Conservation (phyloP, 2,329 filamentous ascomycete species). For the Alternaria longipes region DNA sequence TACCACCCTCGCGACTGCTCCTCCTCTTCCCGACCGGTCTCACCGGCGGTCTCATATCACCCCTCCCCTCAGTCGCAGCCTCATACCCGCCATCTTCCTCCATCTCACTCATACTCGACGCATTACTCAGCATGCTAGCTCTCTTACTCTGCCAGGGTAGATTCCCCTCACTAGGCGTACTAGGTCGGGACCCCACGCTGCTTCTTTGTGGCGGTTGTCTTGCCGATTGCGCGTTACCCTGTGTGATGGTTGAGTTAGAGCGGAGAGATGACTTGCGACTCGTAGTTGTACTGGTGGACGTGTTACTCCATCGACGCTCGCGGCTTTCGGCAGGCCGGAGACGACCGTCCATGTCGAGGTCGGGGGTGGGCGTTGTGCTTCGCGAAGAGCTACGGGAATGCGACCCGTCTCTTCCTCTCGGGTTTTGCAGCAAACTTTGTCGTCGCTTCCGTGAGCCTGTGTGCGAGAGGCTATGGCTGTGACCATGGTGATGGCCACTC, state of each 20-base stretch:
- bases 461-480: slow-evolving; percentile 29
- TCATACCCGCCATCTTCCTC: slow-evolving; percentile 25
- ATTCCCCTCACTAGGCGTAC: slow-evolving; percentile 39
- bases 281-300: slow-evolving; percentile 36
- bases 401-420: slow-evolving; percentile 34
- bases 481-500: slow-evolving; percentile 26
- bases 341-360: slow-evolving; percentile 41
- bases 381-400: slow-evolving; percentile 47
- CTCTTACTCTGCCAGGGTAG: slow-evolving; percentile 43
- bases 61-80: slow-evolving; percentile 9
- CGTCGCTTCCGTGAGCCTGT: slow-evolving; percentile 35
- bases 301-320: slow-evolving; percentile 49
- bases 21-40: slow-evolving; percentile 13
- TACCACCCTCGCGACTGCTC: slow-evolving; percentile 19
- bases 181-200: slow-evolving; percentile 25
- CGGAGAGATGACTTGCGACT: slow-evolving; percentile 28
- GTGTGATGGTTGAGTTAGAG: slow-evolving; percentile 31
- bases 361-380: slow-evolving; percentile 46
- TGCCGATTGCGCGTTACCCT: slow-evolving; percentile 39
- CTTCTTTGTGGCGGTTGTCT: slow-evolving; percentile 30
- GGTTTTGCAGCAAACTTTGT: slow-evolving; percentile 35
- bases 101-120: slow-evolving; percentile 29
- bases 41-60: background rate
- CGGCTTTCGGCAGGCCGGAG: slow-evolving; percentile 29
- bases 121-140: slow-evolving; percentile 45